These are phyloP conservation scores for Gyromitra esculenta DNA, from an alignment of 2,329 filamentous ascomycete species.

Conservation along the genomic window DNA sequence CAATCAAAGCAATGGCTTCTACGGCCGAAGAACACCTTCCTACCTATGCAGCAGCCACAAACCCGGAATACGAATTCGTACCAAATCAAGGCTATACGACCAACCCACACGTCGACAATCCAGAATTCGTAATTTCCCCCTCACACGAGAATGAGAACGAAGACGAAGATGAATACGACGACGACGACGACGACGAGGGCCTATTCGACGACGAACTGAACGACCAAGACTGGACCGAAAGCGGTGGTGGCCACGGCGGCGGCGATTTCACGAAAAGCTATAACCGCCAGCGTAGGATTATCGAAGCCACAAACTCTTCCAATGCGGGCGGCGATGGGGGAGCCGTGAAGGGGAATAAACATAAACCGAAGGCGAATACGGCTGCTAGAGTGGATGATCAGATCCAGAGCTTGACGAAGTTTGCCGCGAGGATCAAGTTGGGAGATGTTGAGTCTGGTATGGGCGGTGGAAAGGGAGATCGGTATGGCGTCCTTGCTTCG, in stretches of 20 bases:
- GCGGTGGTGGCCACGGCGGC: conserved; percentile 63
- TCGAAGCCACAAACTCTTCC: conserved; percentile 63
- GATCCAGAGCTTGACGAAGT: conserved; percentile 81
- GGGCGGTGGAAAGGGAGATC: conserved; percentile 62
- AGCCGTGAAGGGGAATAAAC: conserved; percentile 70
- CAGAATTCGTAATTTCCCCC: neutral
- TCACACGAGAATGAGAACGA: conserved; percentile 59
- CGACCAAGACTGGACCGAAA: conserved; percentile 64
- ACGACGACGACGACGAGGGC: conserved; percentile 63
- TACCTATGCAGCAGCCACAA: conserved; percentile 21
- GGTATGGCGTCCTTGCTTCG: conserved; percentile 28
- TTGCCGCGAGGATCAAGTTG: conserved; percentile 85
- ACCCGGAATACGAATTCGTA: conserved; percentile 45
- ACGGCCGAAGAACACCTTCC: conserved; percentile 16
- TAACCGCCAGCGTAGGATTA: conserved; percentile 77
- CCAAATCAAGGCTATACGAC: conserved; percentile 38
- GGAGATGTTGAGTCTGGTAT: conserved; percentile 70
- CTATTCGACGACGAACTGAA: conserved; percentile 62
- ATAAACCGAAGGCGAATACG: conserved; percentile 82
- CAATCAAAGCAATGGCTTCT: conserved; percentile 16
- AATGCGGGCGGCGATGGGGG: conserved; percentile 62
- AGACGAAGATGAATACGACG: conserved; percentile 65
- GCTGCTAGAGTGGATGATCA: conserved; percentile 85
- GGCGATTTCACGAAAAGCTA: conserved; percentile 84
- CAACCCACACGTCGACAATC: conserved; percentile 5